Evolutionary conservation across 2,329 filamentous ascomycete species (phyloP), one percentile per base, ranked within the genome.

Genomic region (Xenosphaeropsis pyriputrescens): DNA sequence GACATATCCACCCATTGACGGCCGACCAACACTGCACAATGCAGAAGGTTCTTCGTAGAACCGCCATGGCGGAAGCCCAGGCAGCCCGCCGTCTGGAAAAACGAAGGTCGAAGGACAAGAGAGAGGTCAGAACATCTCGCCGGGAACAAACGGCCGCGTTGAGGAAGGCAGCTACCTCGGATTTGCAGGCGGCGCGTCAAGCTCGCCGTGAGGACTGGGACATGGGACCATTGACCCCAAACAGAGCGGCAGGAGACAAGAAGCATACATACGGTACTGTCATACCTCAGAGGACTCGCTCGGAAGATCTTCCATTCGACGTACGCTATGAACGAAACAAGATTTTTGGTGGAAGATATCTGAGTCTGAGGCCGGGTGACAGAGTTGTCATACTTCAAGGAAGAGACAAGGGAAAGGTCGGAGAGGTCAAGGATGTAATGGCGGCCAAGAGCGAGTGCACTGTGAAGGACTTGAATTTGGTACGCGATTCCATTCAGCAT

Each of bases 301-400:
- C 50, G 42, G 50, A 41, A 7, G 22, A 38, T 11, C 32, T 50
- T 18, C 36, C 35, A 8, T 18, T 26, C 5, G 39, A 47, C 32
- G 43, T 48, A 31, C 37, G 31, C 32, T 30, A 41, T 15, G 45
- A 51, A 26, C 54, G 65, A 19, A 50, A 59, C 17, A 42, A 35
- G 39, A 39, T 29, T 37, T 41, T 44, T 32, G 58, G 45, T 41
- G 59, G 45, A 41, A 63, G 63, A 47, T 68, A 68, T 56, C 64
- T 83, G 43, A 79, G 75, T 46, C 62, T 88, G 41, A 70, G 67
- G 17, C 53, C 61, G 4, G 76, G 78, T 6, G 91, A 96, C 59
- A 72, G 91, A 42, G 86, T 95, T 22, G 83, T 89, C 38, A 62
- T 96, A 41, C 61, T 85, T 38, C 74, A 79, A 43, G 88, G 89